These are phyloP conservation scores for Tieghemostelium lacteum DNA, from an alignment of 78 protist genomes.

Conservation along the genomic window DNA sequence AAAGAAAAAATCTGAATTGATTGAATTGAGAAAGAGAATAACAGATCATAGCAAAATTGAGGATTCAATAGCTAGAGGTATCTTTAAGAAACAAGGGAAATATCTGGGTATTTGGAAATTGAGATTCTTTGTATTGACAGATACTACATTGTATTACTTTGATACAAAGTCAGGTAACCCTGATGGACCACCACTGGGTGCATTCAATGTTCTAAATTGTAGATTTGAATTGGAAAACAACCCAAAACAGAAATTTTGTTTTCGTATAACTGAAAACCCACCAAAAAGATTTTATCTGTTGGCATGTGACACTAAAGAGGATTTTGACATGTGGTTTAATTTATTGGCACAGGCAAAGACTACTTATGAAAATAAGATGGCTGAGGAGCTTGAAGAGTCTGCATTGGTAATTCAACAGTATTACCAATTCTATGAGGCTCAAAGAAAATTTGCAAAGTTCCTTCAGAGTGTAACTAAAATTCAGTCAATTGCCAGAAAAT, in stretches of 20 bases:
- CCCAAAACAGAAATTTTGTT: neutral
- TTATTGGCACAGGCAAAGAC: neutral
- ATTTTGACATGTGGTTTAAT: slow-evolving; percentile 16
- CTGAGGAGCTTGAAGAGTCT: neutral
- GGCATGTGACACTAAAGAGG: neutral
- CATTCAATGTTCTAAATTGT: slow-evolving; percentile 12
- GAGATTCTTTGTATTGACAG: slow-evolving; percentile 6
- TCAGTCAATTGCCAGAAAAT: slow-evolving; percentile 10
- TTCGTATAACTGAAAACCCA: neutral
- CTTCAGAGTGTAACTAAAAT: neutral
- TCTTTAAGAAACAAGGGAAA: slow-evolving; percentile 1
- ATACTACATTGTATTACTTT: neutral
- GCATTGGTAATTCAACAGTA: slow-evolving; percentile 2
- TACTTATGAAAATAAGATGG: neutral
- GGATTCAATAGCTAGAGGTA: neutral
- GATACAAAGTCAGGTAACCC: neutral
- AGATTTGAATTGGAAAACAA: neutral
- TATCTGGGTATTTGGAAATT: slow-evolving; percentile 4
- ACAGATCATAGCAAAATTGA: too few relatives aligned
- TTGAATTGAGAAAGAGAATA: too few relatives aligned
- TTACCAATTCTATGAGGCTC: neutral
- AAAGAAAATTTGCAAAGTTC: slow-evolving; percentile 5
- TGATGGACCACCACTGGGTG: slow-evolving; percentile 19
- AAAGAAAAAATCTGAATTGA: too few relatives aligned
- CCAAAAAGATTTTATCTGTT: neutral